A percentile compares a stretch with the other conserved stretches of the same genome.
Conservation (phyloP, 2,329 filamentous ascomycete genomes). For the Epichloe bromicola region DNA sequence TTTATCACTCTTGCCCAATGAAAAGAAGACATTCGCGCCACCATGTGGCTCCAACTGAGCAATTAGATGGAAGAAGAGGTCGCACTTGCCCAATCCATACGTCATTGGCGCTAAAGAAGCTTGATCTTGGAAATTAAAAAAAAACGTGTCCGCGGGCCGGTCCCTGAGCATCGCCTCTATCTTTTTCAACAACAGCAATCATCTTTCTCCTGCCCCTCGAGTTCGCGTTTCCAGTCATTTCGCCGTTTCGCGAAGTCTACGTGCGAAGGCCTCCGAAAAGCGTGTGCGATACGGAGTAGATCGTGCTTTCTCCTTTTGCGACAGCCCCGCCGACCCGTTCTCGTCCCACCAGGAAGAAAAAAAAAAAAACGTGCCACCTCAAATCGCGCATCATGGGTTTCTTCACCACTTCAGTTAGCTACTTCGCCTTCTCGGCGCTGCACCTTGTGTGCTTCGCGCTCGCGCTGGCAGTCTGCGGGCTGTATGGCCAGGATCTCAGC, state of each 20-base stretch:
- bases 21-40: not conserved
- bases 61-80: not conserved
- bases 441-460: conserved; percentile 67
- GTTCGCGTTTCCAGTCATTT: not conserved
- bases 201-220: not conserved
- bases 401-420: conserved; percentile 31
- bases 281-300: not conserved
- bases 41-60: not conserved
- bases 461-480: conserved; percentile 61
- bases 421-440: conserved; percentile 45
- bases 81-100: not conserved
- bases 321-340: not conserved
- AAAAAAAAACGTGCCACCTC: not conserved
- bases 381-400: conserved; percentile 28
- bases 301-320: not conserved
- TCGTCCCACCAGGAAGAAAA: not conserved
- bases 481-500: conserved; percentile 61
- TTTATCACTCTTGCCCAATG: not conserved
- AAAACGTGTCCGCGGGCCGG: not conserved
- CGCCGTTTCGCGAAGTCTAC: not conserved
- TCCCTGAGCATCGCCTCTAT: not conserved
- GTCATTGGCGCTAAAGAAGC: not conserved
- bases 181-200: not conserved
- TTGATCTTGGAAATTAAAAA: not conserved
- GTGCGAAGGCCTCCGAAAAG: not conserved